A percentile compares a stretch with the other conserved stretches of the same genome.
phyloP scores from a whole-genome alignment of 179 eudicot species.

The Amaranthus tricolor region DNA sequence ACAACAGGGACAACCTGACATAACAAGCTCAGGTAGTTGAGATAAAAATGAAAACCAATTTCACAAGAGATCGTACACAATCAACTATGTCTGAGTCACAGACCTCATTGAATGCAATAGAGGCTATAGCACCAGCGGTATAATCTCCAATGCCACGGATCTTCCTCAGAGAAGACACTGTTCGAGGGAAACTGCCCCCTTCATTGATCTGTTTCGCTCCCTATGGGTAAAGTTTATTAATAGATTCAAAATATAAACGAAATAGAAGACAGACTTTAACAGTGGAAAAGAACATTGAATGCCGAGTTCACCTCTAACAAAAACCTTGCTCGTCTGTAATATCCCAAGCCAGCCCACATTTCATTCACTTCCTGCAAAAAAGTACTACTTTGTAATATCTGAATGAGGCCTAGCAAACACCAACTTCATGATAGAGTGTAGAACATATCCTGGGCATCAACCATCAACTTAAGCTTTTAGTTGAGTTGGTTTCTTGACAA shows the following conservation, averaged over 20 bases:
- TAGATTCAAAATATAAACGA: background rate
- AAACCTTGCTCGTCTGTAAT: conserved; percentile 81
- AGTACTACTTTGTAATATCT: background rate
- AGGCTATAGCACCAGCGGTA: conserved; percentile 97
- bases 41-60: background rate
- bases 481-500: too few species aligned
- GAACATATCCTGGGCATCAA: too few species aligned
- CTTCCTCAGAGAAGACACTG: conserved; percentile 54
- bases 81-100: conserved; percentile 6
- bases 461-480: too few species aligned
- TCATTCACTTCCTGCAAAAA: conserved; percentile 88
- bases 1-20: conserved; percentile 85
- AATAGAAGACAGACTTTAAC: background rate
- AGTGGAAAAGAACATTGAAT: background rate
- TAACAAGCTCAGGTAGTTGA: conserved; percentile 9
- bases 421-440: too few species aligned
- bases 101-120: conserved; percentile 88
- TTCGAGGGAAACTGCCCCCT: conserved; percentile 72
- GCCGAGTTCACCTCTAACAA: conserved; percentile 64
- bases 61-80: background rate
- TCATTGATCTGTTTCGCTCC: conserved; percentile 76
- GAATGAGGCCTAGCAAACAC: conserved; percentile 2
- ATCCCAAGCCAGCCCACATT: conserved; percentile 99
- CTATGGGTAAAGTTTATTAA: conserved; percentile 29
- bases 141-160: conserved; percentile 88